phyloP scores from a whole-genome alignment of 108 stramenopile genomes.

The Cyclotella cryptica region DNA sequence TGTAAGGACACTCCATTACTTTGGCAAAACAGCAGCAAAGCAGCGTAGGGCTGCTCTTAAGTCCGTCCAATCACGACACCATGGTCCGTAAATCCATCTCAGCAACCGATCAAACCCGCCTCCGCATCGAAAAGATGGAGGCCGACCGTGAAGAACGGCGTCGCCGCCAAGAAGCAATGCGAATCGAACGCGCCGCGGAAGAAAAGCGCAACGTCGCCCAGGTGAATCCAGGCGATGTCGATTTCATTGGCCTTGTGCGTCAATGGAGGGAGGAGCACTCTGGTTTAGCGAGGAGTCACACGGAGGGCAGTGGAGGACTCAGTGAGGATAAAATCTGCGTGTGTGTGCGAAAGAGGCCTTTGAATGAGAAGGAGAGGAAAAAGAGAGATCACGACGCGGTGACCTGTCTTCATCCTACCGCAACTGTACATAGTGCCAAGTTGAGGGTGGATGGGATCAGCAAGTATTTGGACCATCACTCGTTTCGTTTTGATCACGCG shows the following conservation, averaged over 20 bases:
- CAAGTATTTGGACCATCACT: constrained; percentile 95
- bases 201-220: constrained; percentile 78
- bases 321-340: constrained; percentile 77
- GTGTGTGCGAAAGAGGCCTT: constrained; percentile 90
- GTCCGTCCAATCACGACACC: constrained; percentile 8
- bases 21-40: too few relatives aligned
- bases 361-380: constrained; percentile 77
- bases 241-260: constrained; percentile 94
- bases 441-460: constrained; percentile 97
- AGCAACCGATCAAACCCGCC: constrained; percentile 65
- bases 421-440: constrained; percentile 96
- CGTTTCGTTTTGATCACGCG: constrained; percentile 96
- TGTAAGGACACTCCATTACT: too few relatives aligned
- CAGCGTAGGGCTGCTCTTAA: too few relatives aligned
- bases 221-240: constrained; percentile 98
- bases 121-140: constrained; percentile 87
- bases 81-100: constrained; percentile 16
- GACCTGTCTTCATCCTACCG: constrained; percentile 91
- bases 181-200: constrained; percentile 73
- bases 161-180: constrained; percentile 66
- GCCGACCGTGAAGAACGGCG: constrained; percentile 90
- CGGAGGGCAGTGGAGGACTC: background rate
- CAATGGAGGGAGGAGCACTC: constrained; percentile 81
- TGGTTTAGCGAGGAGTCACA: constrained; percentile 36
- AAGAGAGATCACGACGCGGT: constrained; percentile 95